Conservation (phyloP, 2,329 filamentous ascomycete species). For the Oidium heveae region DNA sequence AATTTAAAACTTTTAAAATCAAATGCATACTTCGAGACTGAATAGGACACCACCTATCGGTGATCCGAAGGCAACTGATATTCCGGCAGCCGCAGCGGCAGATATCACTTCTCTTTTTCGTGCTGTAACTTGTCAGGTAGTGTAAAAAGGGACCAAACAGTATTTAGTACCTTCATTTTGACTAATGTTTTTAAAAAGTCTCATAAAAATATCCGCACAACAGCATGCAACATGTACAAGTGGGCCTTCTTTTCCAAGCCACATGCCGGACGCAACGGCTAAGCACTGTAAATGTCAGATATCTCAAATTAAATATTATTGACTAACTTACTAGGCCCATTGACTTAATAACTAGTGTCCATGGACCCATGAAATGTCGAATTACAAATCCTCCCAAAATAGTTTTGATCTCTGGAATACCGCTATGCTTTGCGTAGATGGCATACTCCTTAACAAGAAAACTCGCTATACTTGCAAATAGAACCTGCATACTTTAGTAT, state of each 20-base stretch:
- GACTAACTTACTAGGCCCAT: conserved; percentile 43
- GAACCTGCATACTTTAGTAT: conserved; percentile 52
- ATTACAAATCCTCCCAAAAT: conserved; percentile 88
- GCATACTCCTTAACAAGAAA: conserved; percentile 65
- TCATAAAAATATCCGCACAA: conserved; percentile 84
- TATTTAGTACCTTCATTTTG: conserved; percentile 47
- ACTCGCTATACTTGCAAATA: conserved; percentile 56
- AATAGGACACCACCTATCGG: conserved; percentile 82
- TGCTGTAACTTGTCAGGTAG: background rate
- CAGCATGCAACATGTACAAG: conserved; percentile 92
- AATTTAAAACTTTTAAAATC: background rate
- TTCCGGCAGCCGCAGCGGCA: conserved; percentile 48
- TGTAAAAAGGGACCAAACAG: background rate
- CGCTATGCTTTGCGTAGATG: conserved; percentile 74
- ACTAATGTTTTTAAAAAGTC: conserved; percentile 57
- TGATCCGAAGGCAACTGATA: conserved; percentile 35
- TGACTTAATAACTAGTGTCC: conserved; percentile 78
- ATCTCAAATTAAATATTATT: background rate
- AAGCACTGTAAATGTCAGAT: conserved; percentile 19
- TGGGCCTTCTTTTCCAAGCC: conserved; percentile 89
- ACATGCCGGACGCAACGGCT: conserved; percentile 79
- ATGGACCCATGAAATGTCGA: conserved; percentile 56
- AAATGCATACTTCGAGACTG: conserved; percentile 46
- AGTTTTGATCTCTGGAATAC: conserved; percentile 95
- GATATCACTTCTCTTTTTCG: conserved; percentile 47